Evolutionary conservation across 2,329 filamentous ascomycete species (phyloP).

Genomic region (Myriosclerotinia curreyana): DNA sequence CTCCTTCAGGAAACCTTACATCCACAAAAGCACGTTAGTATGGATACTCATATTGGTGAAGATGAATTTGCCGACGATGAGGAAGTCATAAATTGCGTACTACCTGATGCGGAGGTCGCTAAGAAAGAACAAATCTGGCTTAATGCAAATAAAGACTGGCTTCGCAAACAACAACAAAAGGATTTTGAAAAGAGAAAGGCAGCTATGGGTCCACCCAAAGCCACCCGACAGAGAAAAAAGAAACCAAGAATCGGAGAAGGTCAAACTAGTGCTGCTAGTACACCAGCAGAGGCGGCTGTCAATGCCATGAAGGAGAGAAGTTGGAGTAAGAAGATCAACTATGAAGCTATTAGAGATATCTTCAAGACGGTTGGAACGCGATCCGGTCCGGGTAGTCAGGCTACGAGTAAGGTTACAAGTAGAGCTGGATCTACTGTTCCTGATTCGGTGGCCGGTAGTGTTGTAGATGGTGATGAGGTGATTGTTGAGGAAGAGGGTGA

Average conservation of each 20-base stretch:
- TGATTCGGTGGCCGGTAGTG: constrained; percentile 22
- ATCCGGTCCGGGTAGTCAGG: constrained; percentile 49
- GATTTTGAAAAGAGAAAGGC: constrained; percentile 69
- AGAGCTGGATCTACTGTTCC: constrained; percentile 24
- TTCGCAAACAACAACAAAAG: constrained; percentile 83
- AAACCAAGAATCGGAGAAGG: constrained; percentile 61
- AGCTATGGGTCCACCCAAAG: constrained; percentile 53
- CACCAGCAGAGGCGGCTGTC: constrained; percentile 66
- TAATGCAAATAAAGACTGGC: constrained; percentile 89
- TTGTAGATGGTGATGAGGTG: neutral
- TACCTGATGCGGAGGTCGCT: constrained; percentile 69
- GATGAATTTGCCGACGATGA: constrained; percentile 87
- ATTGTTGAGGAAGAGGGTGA: constrained; percentile 3
- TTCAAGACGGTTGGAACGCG: constrained; percentile 40
- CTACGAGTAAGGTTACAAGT: constrained; percentile 45
- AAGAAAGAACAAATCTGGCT: constrained; percentile 94
- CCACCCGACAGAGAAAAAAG: constrained; percentile 54
- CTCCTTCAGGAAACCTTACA: constrained; percentile 50
- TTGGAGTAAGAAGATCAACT: constrained; percentile 74
- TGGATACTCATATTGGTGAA: constrained; percentile 66
- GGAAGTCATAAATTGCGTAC: constrained; percentile 77
- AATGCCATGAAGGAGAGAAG: constrained; percentile 65
- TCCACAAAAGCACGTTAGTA: constrained; percentile 50
- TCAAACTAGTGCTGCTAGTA: constrained; percentile 62
- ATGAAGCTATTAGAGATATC: constrained; percentile 54